A percentile compares a stretch with the other conserved stretches of the same genome.
phyloP scores from a whole-genome alignment of 2,329 filamentous ascomycete genomes.

The Fusarium virguliforme region DNA sequence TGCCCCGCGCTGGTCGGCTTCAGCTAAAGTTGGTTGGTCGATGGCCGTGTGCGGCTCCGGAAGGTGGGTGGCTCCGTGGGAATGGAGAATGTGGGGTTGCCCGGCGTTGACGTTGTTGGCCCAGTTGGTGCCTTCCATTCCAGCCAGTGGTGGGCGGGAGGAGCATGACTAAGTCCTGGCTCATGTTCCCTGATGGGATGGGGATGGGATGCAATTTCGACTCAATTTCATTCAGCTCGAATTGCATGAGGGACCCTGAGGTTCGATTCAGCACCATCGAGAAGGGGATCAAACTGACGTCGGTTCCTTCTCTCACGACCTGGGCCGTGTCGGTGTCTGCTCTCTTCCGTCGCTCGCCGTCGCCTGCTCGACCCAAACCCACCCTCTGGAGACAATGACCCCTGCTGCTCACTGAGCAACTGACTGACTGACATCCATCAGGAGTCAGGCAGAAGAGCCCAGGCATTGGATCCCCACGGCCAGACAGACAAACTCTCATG shows the following conservation, averaged over 20 bases:
- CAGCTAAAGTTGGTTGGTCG: conserved; percentile 13
- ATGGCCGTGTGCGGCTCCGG: conserved; percentile 8
- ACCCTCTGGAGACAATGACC: conserved; percentile 5
- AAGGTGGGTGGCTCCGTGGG: not conserved
- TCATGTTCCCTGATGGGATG: conserved; percentile 1
- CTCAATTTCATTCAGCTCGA: conserved; percentile 12
- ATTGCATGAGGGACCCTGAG: not conserved
- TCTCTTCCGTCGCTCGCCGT: not conserved
- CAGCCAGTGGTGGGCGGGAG: conserved; percentile 9
- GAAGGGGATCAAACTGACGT: not conserved
- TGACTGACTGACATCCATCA: conserved; percentile 26
- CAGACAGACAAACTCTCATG: conserved; percentile 11
- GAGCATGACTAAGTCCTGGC: conserved; percentile 18
- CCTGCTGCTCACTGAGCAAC: conserved; percentile 9
- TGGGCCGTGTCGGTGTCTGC: conserved; percentile 2
- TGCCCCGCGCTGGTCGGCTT: conserved; percentile 34
- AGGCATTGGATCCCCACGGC: conserved; percentile 12
- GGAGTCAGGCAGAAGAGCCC: conserved; percentile 12
- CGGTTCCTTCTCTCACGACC: conserved; percentile 3
- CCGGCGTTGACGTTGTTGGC: conserved; percentile 18
- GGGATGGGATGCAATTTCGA: conserved; percentile 4
- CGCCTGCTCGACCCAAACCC: not conserved
- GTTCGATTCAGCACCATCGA: not conserved
- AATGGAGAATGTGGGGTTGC: conserved; percentile 27
- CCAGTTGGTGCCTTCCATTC: conserved; percentile 14